A percentile compares a stretch with the other conserved stretches of the same genome.
Evolutionary conservation across 257 asterid species (phyloP).

Genomic region (Petunia secreta): DNA sequence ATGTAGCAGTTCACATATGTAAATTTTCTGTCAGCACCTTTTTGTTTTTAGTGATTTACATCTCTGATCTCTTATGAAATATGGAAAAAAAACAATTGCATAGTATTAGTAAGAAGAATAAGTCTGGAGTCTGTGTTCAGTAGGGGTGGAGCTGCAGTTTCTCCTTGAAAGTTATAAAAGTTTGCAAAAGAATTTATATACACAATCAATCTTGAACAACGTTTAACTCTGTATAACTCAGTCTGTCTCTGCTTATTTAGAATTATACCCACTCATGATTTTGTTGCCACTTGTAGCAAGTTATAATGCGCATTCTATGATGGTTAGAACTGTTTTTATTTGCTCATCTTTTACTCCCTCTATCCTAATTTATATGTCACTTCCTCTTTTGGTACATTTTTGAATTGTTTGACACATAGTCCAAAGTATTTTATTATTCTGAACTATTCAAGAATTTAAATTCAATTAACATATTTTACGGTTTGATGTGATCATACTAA

Average conservation of each 20-base stretch:
- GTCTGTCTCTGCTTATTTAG: not conserved
- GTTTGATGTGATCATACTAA: not conserved
- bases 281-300: not conserved
- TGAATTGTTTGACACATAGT: constrained; percentile 8
- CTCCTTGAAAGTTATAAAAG: not conserved
- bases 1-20: not conserved
- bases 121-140: not conserved
- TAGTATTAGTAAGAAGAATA: not conserved
- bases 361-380: not conserved
- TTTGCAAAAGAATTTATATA: not conserved
- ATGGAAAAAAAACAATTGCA: not conserved
- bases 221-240: not conserved
- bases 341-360: not conserved
- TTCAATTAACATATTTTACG: not conserved
- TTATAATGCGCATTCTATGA: not conserved
- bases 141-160: not conserved
- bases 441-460: constrained; percentile 5
- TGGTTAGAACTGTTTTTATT: not conserved
- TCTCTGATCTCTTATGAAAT: not conserved
- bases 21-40: not conserved
- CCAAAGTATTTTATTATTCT: not conserved
- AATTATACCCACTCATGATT: not conserved
- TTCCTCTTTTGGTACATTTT: constrained; percentile 5
- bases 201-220: not conserved
- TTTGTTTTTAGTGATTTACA: not conserved